Conservation (phyloP, 345 rosid genomes). For the Citrus australasica region DNA sequence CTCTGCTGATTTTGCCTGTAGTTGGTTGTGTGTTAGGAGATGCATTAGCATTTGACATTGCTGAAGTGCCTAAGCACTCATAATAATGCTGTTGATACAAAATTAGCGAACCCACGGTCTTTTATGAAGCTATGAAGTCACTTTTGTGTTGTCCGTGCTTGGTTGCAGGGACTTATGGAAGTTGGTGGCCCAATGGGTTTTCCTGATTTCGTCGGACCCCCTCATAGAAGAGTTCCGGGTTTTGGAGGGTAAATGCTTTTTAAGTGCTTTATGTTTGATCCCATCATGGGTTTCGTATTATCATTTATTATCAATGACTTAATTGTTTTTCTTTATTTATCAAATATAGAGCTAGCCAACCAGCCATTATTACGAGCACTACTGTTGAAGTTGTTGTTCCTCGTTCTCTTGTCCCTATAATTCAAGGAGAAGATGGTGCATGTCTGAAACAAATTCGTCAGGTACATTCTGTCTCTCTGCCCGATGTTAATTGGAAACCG, state of each 20-base stretch:
- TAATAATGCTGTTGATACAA: not conserved
- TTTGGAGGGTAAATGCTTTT: slow-evolving; percentile 47
- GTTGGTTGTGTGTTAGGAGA: not conserved
- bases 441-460: slow-evolving; percentile 67
- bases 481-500: no score
- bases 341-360: slow-evolving; percentile 38
- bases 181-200: slow-evolving; percentile 41
- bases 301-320: not conserved
- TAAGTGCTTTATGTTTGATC: not conserved
- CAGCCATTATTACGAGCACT: slow-evolving; percentile 63
- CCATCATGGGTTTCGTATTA: not conserved
- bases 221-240: slow-evolving; percentile 47
- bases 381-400: slow-evolving; percentile 80
- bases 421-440: slow-evolving; percentile 71
- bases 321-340: slow-evolving; percentile 1
- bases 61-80: not conserved
- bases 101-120: not conserved
- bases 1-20: not conserved
- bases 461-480: slow-evolving; percentile 31
- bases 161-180: slow-evolving; percentile 44
- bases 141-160: slow-evolving; percentile 4
- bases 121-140: slow-evolving; percentile 12
- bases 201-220: slow-evolving; percentile 49
- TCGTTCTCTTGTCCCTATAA: slow-evolving; percentile 54
- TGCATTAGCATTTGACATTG: not conserved